These are phyloP conservation scores for Marasmius oreades DNA, from an alignment of 1,284 basidiomycete genomes.

Conservation along the genomic window DNA sequence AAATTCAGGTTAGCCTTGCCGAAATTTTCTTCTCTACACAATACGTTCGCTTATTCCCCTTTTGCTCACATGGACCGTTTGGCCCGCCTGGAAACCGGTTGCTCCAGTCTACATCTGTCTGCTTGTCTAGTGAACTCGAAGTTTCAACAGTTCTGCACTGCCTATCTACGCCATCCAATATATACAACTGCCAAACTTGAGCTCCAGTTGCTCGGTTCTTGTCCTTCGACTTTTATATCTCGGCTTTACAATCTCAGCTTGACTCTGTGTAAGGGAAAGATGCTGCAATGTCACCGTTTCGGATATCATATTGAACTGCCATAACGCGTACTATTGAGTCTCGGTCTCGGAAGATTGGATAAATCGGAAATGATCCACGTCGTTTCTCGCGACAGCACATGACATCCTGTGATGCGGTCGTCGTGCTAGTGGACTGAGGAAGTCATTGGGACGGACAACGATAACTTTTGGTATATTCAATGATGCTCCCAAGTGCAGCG, in stretches of 20 bases:
- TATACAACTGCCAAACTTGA: too few relatives aligned
- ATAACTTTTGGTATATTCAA: too few relatives aligned
- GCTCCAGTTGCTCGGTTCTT: too few relatives aligned
- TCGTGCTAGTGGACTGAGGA: too few relatives aligned
- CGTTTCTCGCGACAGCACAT: too few relatives aligned
- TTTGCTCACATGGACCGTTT: neutral
- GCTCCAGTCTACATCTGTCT: neutral
- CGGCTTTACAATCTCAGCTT: neutral
- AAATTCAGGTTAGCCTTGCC: constrained; percentile 3
- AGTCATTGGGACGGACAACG: too few relatives aligned
- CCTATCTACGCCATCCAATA: neutral
- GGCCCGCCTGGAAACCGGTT: neutral
- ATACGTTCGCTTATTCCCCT: neutral
- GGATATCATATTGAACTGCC: neutral
- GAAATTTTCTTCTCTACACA: neutral
- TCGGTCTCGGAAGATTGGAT: too few relatives aligned
- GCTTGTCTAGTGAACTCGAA: neutral
- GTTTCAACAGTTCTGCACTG: neutral
- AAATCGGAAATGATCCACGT: too few relatives aligned
- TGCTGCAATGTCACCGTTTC: neutral
- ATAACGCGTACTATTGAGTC: neutral
- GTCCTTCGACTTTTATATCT: neutral
- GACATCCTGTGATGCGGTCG: too few relatives aligned
- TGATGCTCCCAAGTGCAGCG: too few relatives aligned
- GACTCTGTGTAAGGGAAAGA: neutral